Evolutionary conservation across 495 filamentous ascomycete genomes (phyloP).

Genomic region (Margaritispora aquatica): DNA sequence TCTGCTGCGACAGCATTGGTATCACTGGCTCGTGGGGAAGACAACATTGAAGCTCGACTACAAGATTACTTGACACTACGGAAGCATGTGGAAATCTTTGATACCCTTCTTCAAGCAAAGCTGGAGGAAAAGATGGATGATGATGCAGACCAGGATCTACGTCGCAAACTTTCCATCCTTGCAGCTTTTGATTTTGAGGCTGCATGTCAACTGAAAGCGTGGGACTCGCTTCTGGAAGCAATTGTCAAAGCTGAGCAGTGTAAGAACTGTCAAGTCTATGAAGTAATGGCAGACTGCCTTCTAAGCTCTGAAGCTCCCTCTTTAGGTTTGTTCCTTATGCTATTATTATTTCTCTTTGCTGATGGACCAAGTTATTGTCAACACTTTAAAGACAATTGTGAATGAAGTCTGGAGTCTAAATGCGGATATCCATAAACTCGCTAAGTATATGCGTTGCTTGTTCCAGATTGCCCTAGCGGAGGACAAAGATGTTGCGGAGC

Average conservation of each 20-base stretch:
- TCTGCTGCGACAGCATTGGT: constrained; percentile 53
- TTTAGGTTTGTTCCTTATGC: constrained; percentile 30
- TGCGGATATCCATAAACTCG: constrained; percentile 48
- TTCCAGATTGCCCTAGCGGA: constrained; percentile 55
- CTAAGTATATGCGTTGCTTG: constrained; percentile 67
- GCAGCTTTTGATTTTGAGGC: constrained; percentile 73
- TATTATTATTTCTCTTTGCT: too few relatives aligned
- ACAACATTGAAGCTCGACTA: constrained; percentile 49
- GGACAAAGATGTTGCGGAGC: constrained; percentile 35
- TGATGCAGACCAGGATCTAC: constrained; percentile 42
- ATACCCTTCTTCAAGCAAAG: constrained; percentile 39
- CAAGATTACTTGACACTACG: constrained; percentile 55
- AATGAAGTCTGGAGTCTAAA: constrained; percentile 54
- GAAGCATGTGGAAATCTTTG: constrained; percentile 50
- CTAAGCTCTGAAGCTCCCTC: constrained; percentile 47
- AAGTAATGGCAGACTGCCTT: constrained; percentile 55
- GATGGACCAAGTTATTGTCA: constrained; percentile 38
- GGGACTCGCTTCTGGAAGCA: constrained; percentile 57
- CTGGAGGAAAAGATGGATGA: constrained; percentile 36
- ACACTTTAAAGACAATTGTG: constrained; percentile 52
- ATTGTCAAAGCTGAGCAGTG: constrained; percentile 46
- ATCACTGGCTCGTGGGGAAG: constrained; percentile 57
- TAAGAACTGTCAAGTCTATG: constrained; percentile 31
- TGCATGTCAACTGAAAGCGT: constrained; percentile 56
- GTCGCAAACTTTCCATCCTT: constrained; percentile 54